Evolutionary conservation across 2,329 filamentous ascomycete genomes (phyloP).

Genomic region (Corynespora cassiicola): DNA sequence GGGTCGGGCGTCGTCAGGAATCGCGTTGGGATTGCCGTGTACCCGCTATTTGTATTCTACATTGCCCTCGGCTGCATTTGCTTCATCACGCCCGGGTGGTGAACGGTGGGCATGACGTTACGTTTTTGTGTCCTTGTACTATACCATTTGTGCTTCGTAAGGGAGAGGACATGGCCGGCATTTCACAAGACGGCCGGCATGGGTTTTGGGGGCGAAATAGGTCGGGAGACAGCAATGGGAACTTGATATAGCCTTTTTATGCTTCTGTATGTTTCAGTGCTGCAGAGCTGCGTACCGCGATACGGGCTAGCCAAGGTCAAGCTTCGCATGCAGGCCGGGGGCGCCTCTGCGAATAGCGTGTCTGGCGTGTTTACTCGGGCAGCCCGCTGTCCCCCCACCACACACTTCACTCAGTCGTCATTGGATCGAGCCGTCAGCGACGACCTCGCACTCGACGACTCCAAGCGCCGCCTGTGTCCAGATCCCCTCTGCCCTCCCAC

Average conservation of each 20-base stretch:
- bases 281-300: not conserved
- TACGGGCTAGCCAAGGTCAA: too few species aligned
- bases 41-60: slow-evolving; percentile 95
- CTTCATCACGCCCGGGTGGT: too few species aligned
- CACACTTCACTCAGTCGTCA: slow-evolving; percentile 21
- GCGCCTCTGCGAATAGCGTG: too few species aligned
- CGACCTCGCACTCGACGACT: slow-evolving; percentile 28
- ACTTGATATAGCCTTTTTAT: too few species aligned
- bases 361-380: too few species aligned
- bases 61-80: slow-evolving; percentile 90
- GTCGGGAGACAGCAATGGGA: not conserved
- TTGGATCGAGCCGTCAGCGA: too few species aligned
- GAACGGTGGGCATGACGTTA: too few species aligned
- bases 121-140: too few species aligned
- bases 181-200: too few species aligned
- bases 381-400: slow-evolving; percentile 28
- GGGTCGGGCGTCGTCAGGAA: slow-evolving; percentile 97
- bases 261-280: not conserved
- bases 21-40: slow-evolving; percentile 90
- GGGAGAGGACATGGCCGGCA: too few species aligned
- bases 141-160: too few species aligned
- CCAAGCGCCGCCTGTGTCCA: slow-evolving; percentile 34
- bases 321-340: too few species aligned
- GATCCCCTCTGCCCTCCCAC: slow-evolving; percentile 25
- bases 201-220: slow-evolving; percentile 1